Base-by-base conservation (phyloP, 139 green algal species). In the Dunaliella sp. region DNA sequence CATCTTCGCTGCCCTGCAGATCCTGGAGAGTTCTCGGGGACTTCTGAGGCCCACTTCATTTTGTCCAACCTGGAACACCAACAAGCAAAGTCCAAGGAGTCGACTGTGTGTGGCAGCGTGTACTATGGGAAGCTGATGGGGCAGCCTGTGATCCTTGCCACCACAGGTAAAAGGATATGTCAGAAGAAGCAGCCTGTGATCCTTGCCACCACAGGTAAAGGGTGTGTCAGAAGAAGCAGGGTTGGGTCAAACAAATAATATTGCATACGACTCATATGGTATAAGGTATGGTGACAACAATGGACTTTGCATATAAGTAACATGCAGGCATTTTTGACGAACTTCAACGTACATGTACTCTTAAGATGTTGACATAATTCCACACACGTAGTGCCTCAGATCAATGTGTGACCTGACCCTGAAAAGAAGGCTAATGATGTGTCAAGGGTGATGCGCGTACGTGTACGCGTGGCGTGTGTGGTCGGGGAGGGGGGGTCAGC, bases 121-220 rank as follows among this genome's bases (percentile, higher is more conserved):
- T 85, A 82, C 38, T 77, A 76, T 0, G 90, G 90, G 33, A 84
- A 1, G 0, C 86, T 93, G 1, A 86, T 93, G 87, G 83, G 87
- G 1, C 75, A 88, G 84, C 16, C 65, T n/a, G 86, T 85, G 38
- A 7, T 90, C 1, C 85, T 93, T 25, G 84, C 90, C 25, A 91
- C 87, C 2, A 91, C 90, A 58, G 90, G 89, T 90, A 75, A 2
- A 81, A 32, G 22, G 35, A 32, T n/a, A 28, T 24, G 22, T 83
- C 12, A n/a, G 1, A 86, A 91, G 87, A 80, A 85, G 1, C 75
- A 88, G 84, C 16, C 65, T n/a, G 86, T 85, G 38, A 7, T 90
- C 1, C 85, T 93, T 25, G 84, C 90, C 25, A 91, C 87, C 2
- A 91, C 90, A 58, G 90, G 89, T 90, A 75, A 2, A 32, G 22